Evolutionary conservation across 345 rosid species (phyloP), one percentile per base, ranked within the genome.

Genomic region (Salix koriyanagi): DNA sequence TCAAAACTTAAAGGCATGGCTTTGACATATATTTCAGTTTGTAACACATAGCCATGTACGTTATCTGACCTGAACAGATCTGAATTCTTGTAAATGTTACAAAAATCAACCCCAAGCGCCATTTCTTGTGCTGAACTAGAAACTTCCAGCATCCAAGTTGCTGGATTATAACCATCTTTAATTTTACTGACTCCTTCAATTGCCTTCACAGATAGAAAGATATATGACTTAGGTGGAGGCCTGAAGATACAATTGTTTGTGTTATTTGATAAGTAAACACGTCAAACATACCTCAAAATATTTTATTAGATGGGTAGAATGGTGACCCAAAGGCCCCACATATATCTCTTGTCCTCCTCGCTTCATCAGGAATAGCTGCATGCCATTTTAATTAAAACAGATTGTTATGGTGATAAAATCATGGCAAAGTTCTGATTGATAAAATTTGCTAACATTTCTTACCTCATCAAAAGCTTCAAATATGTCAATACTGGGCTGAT

Each of bases 381-480:
- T 52, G 70, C 66, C 21, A 26, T 78, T 15, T 16, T 15, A 25
- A 25, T 66, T 32, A 65, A 18, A 2, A 10, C 18, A 18, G 41
- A 32, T 65, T 65, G 19, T 32, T 30, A 65, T n/a, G 64, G 64
- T 23, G 64, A 70, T 37, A 34, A 37, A 44, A 7, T 13, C 2
- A 30, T 19, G 10, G 4, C 15, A 36, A 76, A 56, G 21, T 21
- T 4, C 11, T 5, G 34, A 25, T 23, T 9, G 19, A 9, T 16
- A 61, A 28, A 13, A 25, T 72, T 67, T 65, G 18, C n/a, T 34
- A 60, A 4, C 7, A 16, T 37, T 71, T 46, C 50, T 65, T 72
- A 91, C 98, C 94, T 92, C 98, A 79, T 94, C 97, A 48, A 94
- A 94, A 14, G 97, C 90, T 86, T 94, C 98, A 60, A 94, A 94